Base-by-base conservation (phyloP, 345 rosid species). In the Populus pruinosa region DNA sequence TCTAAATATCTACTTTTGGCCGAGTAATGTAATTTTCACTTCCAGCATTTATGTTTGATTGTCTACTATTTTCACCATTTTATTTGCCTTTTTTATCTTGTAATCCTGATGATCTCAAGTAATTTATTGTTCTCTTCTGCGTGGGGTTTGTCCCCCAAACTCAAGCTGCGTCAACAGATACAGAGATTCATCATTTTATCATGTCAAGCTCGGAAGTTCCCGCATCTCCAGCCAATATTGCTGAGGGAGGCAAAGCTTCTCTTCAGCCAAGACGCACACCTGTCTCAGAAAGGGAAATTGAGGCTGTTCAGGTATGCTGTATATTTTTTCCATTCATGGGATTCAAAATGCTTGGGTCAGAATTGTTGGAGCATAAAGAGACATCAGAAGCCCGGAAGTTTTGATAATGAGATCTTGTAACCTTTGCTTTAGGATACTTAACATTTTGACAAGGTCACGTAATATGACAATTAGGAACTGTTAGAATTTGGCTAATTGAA, bases 211-310 rank as follows among this genome's bases (percentile, higher is more conserved):
- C 94, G 0, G 97, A 90, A 70, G 90, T 92, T 35, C 97, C 91
- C 36, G 87, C 90, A 41, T 78, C 90, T 25, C 91, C 91, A 1
- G 80, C 72, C 33, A 82, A 90, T 82, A 77, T 76, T 73, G 91
- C 89, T 36, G 87, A 78, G 65, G 94, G 94, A 76, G 97, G 94
- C 64, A 84, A 86, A 81, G 97, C 97, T 84, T 89, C 97, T 36
- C 93, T 92, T 70, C 93, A 92, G 91, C 93, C 97, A 4, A 87
- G 86, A 74, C 94, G 97, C 7, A 92, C 93, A 5, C 94, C 94
- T 36, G 90, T 92, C 76, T 79, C 93, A 2, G 89, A 88, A 62
- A 87, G 80, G 76, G 94, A 92, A 84, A 92, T 89, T 31, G 94
- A 92, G 73, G 88, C 94, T 53, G 82, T 90, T 75, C 80, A 85